Conservation (phyloP, 768 basidiomycete species). For the Boletales sp. region DNA sequence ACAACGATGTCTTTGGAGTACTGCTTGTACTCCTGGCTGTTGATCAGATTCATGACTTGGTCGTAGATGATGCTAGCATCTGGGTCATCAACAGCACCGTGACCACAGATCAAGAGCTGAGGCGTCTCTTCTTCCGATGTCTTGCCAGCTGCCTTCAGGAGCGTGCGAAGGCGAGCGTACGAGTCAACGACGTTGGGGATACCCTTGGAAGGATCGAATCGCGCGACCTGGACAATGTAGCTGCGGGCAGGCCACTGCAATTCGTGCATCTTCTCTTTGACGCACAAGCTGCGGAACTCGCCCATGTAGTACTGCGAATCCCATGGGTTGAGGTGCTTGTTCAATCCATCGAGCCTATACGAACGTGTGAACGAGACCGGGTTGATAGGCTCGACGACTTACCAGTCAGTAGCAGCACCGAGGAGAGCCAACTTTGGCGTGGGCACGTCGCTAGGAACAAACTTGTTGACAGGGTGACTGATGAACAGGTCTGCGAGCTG, state of each 20-base stretch:
- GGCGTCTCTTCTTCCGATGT: constrained; percentile 54
- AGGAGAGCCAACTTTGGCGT: constrained; percentile 65
- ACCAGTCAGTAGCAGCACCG: constrained; percentile 87
- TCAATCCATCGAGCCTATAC: constrained; percentile 83
- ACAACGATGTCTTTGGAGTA: constrained; percentile 67
- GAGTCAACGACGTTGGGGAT: constrained; percentile 84
- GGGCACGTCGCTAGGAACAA: constrained; percentile 85
- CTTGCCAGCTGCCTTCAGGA: constrained; percentile 45
- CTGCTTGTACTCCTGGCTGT: constrained; percentile 46
- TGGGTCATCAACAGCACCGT: constrained; percentile 92
- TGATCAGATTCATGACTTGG: constrained; percentile 61
- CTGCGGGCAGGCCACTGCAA: constrained; percentile 77
- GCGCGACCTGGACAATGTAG: constrained; percentile 89
- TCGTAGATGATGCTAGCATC: constrained; percentile 93
- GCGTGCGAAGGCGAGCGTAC: constrained; percentile 76
- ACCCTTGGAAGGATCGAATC: constrained; percentile 89
- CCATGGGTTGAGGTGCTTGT: constrained; percentile 82
- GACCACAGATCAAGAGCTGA: constrained; percentile 81
- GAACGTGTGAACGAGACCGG: constrained; percentile 1
- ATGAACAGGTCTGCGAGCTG: constrained; percentile 88
- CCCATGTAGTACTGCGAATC: constrained; percentile 88
- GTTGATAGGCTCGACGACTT: constrained; percentile 27
- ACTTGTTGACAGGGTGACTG: constrained; percentile 92
- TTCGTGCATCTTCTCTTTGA: constrained; percentile 77
- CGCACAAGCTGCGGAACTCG: constrained; percentile 75